Percentiles rank a stretch among this genome's conserved stretches.
phyloP scores from a whole-genome alignment of 495 filamentous ascomycete genomes.

The Xylaria palmicola region DNA sequence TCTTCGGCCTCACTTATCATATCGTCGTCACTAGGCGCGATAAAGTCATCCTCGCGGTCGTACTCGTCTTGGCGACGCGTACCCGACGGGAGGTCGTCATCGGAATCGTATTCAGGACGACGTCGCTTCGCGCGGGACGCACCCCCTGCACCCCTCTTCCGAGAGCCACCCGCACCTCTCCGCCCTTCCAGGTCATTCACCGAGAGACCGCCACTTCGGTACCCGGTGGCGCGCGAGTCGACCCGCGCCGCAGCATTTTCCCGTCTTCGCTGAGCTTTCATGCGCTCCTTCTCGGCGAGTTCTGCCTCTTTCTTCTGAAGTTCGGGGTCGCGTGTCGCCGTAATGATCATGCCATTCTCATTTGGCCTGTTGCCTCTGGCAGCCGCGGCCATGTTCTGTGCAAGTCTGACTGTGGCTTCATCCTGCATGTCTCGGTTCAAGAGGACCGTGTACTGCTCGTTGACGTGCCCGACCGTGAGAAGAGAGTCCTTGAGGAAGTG shows the following conservation, averaged over 20 bases:
- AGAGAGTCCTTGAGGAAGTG: constrained; percentile 67
- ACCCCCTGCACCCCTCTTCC: constrained; percentile 47
- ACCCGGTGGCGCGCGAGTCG: constrained; percentile 51
- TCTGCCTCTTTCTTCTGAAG: constrained; percentile 74
- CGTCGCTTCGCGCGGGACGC: constrained; percentile 42
- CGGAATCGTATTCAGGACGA: constrained; percentile 56
- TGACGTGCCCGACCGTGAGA: constrained; percentile 75
- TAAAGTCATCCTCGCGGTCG: constrained; percentile 75
- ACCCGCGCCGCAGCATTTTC: constrained; percentile 67
- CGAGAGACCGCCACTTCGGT: constrained; percentile 60
- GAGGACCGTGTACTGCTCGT: constrained; percentile 69
- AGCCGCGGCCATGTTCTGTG: constrained; percentile 65
- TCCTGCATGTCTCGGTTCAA: constrained; percentile 71
- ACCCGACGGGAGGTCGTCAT: constrained; percentile 64
- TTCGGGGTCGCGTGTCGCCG: constrained; percentile 76
- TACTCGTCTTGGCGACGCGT: constrained; percentile 75
- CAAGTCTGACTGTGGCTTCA: constrained; percentile 73
- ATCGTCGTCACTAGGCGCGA: constrained; percentile 71
- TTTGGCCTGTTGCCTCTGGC: constrained; percentile 43
- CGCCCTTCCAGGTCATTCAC: constrained; percentile 71
- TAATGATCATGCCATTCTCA: constrained; percentile 50
- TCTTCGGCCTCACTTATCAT: constrained; percentile 59
- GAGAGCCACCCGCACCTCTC: constrained; percentile 28
- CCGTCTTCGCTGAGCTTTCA: constrained; percentile 64
- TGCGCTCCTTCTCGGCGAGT: constrained; percentile 66